phyloP scores from a whole-genome alignment of 768 basidiomycete genomes.

The Xerocomellus chrysenteron region DNA sequence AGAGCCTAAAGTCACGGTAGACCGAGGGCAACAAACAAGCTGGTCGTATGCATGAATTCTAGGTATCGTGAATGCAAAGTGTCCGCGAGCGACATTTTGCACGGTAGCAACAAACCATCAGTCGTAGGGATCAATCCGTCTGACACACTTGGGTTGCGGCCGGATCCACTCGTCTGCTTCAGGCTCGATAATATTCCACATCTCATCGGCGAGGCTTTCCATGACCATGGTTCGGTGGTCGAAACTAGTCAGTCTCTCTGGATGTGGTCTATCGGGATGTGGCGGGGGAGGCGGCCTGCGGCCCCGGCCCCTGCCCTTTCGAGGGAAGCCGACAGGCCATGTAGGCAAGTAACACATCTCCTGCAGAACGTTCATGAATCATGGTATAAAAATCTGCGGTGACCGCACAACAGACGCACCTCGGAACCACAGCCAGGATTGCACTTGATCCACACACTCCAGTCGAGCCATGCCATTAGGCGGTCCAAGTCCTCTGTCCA shows the following conservation, averaged over 20 bases:
- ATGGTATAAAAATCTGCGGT: not conserved
- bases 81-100: not conserved
- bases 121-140: constrained; percentile 5
- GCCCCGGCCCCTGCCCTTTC: not conserved
- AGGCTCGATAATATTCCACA: not conserved
- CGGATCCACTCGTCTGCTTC: constrained; percentile 17
- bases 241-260: not conserved
- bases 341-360: constrained; percentile 31
- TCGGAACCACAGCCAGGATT: constrained; percentile 44
- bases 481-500: constrained; percentile 38
- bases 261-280: not conserved
- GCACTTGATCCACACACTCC: constrained; percentile 51
- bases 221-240: not conserved
- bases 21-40: not conserved
- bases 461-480: constrained; percentile 53
- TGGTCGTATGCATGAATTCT: not conserved
- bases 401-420: constrained; percentile 30
- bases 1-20: not conserved
- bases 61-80: not conserved
- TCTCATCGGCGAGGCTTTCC: not conserved
- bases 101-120: not conserved
- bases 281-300: not conserved
- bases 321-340: constrained; percentile 19
- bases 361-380: constrained; percentile 3
- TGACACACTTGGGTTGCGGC: constrained; percentile 24